phyloP scores from a whole-genome alignment of 768 basidiomycete species.

The Gautieria morchelliformis region DNA sequence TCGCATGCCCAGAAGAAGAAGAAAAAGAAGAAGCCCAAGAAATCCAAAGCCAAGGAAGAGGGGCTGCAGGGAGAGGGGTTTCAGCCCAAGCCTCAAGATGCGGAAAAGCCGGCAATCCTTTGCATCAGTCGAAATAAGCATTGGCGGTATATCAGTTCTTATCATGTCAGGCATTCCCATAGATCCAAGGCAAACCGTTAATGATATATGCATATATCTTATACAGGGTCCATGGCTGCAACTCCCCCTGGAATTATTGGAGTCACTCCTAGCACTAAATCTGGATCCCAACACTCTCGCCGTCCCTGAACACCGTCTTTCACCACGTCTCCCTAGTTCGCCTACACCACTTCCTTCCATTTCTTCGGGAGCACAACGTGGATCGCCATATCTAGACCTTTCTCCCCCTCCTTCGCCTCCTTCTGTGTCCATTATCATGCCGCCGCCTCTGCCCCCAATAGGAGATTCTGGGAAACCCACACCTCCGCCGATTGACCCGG shows the following conservation, averaged over 20 bases:
- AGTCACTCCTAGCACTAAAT: conserved; percentile 72
- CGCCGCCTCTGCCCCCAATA: conserved; percentile 39
- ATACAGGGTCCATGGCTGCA: conserved; percentile 85
- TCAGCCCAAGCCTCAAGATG: conserved; percentile 22
- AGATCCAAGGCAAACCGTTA: background rate
- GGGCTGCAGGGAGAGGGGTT: conserved; percentile 14
- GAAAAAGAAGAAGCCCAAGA: conserved; percentile 49
- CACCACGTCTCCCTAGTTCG: conserved; percentile 27
- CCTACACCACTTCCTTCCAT: conserved; percentile 15
- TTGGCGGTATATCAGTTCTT: conserved; percentile 89
- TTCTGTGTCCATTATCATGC: conserved; percentile 17
- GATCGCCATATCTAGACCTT: conserved; percentile 33
- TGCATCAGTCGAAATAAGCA: conserved; percentile 92
- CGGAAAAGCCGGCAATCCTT: conserved; percentile 50
- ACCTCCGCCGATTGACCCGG: conserved; percentile 84
- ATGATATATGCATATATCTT: background rate
- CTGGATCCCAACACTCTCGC: conserved; percentile 59
- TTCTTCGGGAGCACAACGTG: conserved; percentile 26
- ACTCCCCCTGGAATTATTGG: conserved; percentile 76
- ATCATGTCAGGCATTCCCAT: conserved; percentile 52
- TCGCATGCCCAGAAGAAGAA: conserved; percentile 22
- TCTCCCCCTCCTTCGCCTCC: conserved; percentile 24
- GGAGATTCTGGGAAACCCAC: conserved; percentile 54
- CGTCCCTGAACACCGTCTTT: conserved; percentile 32
- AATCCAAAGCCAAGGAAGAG: conserved; percentile 38